phyloP scores from a whole-genome alignment of 2,329 filamentous ascomycete species.

The Colletotrichum destructivum region DNA sequence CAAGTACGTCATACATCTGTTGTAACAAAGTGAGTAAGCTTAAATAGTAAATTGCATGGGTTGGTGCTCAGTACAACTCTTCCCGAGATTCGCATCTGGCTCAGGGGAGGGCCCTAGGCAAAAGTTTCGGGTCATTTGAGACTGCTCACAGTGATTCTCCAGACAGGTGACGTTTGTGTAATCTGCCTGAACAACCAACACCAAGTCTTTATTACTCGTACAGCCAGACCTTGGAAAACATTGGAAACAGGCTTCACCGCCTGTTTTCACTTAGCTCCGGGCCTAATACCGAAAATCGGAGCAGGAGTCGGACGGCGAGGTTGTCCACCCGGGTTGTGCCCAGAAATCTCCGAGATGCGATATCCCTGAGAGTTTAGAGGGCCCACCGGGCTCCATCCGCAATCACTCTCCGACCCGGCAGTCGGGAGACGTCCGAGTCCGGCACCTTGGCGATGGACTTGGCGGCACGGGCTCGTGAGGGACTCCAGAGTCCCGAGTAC shows the following conservation, averaged over 20 bases:
- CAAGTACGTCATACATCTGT: slow-evolving; percentile 5
- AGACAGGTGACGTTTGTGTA: neutral
- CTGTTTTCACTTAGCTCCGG: neutral
- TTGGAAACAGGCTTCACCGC: too few relatives aligned
- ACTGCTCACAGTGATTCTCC: neutral
- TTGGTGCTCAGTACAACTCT: neutral
- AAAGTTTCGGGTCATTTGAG: neutral
- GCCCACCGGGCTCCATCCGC: neutral
- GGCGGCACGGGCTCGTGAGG: neutral
- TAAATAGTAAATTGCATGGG: neutral
- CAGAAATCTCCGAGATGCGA: neutral
- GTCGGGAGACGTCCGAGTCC: slow-evolving; percentile 2
- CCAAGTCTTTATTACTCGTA: too few relatives aligned
- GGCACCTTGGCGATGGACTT: neutral
- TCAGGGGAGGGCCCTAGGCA: neutral
- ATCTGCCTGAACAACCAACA: too few relatives aligned
- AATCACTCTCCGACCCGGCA: neutral
- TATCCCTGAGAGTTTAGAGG: neutral
- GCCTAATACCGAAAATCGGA: neutral
- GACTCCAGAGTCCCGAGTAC: neutral
- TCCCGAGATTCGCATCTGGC: neutral
- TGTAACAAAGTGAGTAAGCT: neutral
- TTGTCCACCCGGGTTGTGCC: neutral
- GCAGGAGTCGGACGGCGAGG: neutral
- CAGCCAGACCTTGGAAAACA: too few relatives aligned